Conservation (phyloP, 805 yeast species). For the Metschnikowia dekortorum region DNA sequence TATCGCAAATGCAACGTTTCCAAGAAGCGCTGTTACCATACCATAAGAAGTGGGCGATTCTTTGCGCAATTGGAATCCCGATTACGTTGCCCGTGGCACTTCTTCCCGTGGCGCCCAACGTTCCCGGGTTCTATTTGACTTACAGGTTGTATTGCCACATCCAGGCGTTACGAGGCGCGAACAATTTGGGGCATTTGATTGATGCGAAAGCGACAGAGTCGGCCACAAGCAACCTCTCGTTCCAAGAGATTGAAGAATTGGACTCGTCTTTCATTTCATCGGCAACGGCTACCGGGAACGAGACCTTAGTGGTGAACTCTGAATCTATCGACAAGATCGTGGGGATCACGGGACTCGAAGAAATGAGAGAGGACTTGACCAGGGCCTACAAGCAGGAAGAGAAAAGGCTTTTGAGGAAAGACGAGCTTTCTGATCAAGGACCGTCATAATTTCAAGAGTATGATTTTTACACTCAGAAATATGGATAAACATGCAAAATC, state of each 20-base stretch:
- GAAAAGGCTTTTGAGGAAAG: constrained; percentile 14
- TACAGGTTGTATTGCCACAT: constrained; percentile 82
- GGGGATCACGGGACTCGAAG: constrained; percentile 41
- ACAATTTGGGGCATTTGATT: constrained; percentile 58
- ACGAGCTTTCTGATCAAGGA: not conserved
- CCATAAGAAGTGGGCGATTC: constrained; percentile 54
- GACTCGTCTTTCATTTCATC: constrained; percentile 12
- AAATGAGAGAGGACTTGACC: constrained; percentile 39
- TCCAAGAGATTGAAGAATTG: constrained; percentile 12
- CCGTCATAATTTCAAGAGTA: not conserved
- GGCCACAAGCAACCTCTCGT: constrained; percentile 10
- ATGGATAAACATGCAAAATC: no score
- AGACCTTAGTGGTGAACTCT: constrained; percentile 41
- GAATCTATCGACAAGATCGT: constrained; percentile 44
- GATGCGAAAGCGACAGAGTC: constrained; percentile 23
- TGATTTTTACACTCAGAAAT: no score
- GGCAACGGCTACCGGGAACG: constrained; percentile 12
- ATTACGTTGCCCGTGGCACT: constrained; percentile 74
- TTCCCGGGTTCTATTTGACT: constrained; percentile 83
- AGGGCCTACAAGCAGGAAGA: constrained; percentile 56
- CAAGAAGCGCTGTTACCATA: constrained; percentile 41
- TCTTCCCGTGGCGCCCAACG: constrained; percentile 83
- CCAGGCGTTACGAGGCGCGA: constrained; percentile 71
- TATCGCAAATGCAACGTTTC: constrained; percentile 39
- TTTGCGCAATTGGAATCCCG: constrained; percentile 63